These are phyloP conservation scores for Drechslera avenae DNA, from an alignment of 2,329 filamentous ascomycete genomes.

Conservation along the genomic window DNA sequence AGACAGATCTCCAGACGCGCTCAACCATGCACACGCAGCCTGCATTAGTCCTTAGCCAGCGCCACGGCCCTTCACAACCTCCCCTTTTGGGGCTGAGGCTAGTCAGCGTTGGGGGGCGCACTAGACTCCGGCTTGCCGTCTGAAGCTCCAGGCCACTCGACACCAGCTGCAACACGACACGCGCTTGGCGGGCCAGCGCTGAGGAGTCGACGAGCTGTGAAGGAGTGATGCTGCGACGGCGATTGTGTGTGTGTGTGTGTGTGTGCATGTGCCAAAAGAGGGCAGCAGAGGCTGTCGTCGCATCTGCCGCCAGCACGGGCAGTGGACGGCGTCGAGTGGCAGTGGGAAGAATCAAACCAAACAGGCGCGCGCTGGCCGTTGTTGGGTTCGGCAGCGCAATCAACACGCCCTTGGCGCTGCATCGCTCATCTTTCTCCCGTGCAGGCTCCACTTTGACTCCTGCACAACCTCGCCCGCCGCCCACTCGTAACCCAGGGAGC, in stretches of 20 bases:
- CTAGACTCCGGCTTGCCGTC: conserved; percentile 22
- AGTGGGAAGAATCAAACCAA: background rate
- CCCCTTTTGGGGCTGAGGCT: conserved; percentile 20
- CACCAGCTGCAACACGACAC: conserved; percentile 12
- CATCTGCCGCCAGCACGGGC: background rate
- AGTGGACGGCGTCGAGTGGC: too few species aligned
- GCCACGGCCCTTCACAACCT: conserved; percentile 10
- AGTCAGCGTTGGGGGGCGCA: conserved; percentile 13
- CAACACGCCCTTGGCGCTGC: conserved; percentile 7
- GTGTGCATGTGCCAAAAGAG: too few species aligned
- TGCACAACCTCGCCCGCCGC: conserved; percentile 20
- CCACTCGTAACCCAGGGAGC: conserved; percentile 3
- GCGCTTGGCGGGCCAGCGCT: background rate
- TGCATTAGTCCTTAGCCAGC: conserved; percentile 13
- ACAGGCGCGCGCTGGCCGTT: background rate
- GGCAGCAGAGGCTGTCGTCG: background rate
- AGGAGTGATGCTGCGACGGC: background rate
- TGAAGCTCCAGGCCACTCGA: conserved; percentile 19
- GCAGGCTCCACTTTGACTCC: conserved; percentile 23
- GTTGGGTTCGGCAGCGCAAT: conserved; percentile 9
- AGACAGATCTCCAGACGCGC: conserved; percentile 6
- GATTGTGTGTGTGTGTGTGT: too few species aligned
- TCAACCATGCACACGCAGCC: conserved; percentile 21
- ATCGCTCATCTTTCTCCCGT: conserved; percentile 18
- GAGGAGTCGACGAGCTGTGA: background rate